Conservation (phyloP, 768 basidiomycete species). For the Xerocomellus intermedius region DNA sequence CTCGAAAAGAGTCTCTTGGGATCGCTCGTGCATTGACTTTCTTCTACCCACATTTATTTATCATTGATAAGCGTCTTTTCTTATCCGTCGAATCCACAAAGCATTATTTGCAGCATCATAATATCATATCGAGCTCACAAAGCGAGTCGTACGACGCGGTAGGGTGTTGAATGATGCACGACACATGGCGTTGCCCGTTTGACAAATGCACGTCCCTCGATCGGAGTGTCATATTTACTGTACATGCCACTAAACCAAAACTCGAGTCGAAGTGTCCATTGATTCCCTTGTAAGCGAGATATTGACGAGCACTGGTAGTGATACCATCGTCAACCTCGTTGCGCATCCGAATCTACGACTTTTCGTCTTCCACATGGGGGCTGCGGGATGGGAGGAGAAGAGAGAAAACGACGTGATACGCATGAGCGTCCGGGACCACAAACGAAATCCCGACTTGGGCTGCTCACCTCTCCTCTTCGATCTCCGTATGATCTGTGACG, state of each 20-base stretch:
- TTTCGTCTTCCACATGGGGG: background rate
- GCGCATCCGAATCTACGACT: background rate
- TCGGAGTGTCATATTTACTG: too few species aligned
- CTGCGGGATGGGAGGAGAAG: background rate
- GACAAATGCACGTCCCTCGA: too few species aligned
- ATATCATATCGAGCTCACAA: background rate
- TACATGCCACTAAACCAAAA: too few species aligned
- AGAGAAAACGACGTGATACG: background rate
- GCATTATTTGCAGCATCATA: background rate
- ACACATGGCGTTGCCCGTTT: background rate
- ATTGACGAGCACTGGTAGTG: background rate
- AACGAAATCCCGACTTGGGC: too few species aligned
- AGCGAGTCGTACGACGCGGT: too few species aligned
- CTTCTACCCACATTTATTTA: background rate
- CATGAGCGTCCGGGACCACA: background rate
- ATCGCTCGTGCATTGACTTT: background rate
- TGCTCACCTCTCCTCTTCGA: constrained; percentile 54
- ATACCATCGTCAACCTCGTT: background rate
- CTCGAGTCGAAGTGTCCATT: too few species aligned
- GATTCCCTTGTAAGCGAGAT: background rate
- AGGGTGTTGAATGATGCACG: background rate
- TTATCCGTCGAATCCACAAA: too few species aligned
- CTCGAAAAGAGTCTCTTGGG: background rate
- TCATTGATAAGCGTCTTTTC: background rate
- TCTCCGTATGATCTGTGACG: constrained; percentile 55